Conservation (phyloP, 2,329 filamentous ascomycete species). For the Aspergillus awamori region DNA sequence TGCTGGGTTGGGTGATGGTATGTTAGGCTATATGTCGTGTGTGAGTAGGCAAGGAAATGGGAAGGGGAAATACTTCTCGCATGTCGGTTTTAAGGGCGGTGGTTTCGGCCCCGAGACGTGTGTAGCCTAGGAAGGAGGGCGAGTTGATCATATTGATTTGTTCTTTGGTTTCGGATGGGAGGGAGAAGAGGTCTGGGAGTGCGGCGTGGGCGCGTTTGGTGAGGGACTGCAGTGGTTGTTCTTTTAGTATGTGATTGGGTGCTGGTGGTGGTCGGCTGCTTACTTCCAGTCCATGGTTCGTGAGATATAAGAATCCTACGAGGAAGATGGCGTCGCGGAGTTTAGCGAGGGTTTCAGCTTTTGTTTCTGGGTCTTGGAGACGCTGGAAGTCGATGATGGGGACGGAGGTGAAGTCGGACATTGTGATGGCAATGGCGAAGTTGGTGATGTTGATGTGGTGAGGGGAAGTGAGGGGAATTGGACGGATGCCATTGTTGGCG, state of each 20-base stretch:
- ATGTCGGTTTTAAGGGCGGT: conserved; percentile 35
- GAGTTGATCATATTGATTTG: conserved; percentile 38
- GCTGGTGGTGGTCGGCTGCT: background rate
- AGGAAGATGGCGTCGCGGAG: conserved; percentile 39
- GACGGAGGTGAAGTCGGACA: conserved; percentile 34
- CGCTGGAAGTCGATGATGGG: conserved; percentile 34
- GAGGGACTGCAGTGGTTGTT: conserved; percentile 18
- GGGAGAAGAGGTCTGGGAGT: conserved; percentile 30
- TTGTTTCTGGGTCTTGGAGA: conserved; percentile 29
- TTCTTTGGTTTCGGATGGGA: conserved; percentile 31
- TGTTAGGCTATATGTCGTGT: too few relatives aligned
- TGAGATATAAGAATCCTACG: conserved; percentile 41
- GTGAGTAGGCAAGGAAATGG: rapidly evolving
- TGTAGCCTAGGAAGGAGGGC: conserved; percentile 38
- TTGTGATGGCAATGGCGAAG: background rate
- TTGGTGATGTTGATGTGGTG: background rate
- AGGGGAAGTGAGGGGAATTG: background rate
- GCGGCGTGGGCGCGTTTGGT: conserved; percentile 26
- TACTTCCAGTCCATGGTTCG: conserved; percentile 40
- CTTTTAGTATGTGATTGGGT: background rate
- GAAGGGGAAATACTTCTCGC: conserved; percentile 30
- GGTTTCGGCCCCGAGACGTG: conserved; percentile 39
- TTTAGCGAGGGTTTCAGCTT: conserved; percentile 26
- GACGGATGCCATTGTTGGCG: background rate
- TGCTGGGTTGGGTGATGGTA: conserved; percentile 37